Evolutionary conservation across 768 basidiomycete species (phyloP).

Genomic region (Neoboletus magnificus): DNA sequence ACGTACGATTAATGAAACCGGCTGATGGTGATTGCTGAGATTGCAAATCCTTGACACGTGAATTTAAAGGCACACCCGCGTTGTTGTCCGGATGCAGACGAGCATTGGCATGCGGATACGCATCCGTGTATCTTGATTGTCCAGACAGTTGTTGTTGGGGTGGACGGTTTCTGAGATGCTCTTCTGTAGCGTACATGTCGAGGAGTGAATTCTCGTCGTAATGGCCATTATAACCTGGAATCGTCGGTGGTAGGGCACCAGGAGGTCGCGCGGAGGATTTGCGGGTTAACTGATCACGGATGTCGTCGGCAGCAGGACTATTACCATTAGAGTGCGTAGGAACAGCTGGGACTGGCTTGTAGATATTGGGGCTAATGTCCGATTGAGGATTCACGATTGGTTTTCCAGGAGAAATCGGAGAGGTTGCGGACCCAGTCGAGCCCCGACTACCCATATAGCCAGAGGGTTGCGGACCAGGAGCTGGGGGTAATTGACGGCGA

Average conservation of each 20-base stretch:
- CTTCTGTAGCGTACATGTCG: conserved; percentile 25
- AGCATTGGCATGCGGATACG: conserved; percentile 6
- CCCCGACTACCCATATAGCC: conserved; percentile 13
- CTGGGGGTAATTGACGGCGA: conserved; percentile 29
- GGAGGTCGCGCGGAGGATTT: conserved; percentile 28
- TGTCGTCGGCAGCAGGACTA: conserved; percentile 12
- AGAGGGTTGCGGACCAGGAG: conserved; percentile 20
- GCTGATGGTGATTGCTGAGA: conserved; percentile 16
- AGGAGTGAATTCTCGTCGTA: conserved; percentile 24
- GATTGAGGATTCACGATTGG: conserved; percentile 10
- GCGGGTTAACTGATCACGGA: conserved; percentile 18
- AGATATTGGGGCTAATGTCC: conserved; percentile 21
- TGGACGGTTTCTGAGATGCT: conserved; percentile 12
- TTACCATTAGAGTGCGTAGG: conserved; percentile 16
- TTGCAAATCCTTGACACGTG: conserved; percentile 21
- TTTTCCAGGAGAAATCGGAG: conserved; percentile 18
- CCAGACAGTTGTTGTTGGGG: conserved; percentile 16
- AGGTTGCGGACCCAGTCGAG: conserved; percentile 22
- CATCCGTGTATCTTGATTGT: conserved; percentile 22
- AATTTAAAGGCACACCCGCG: conserved; percentile 3
- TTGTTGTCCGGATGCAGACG: conserved; percentile 16
- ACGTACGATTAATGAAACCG: conserved; percentile 26
- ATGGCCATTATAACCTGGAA: conserved; percentile 20
- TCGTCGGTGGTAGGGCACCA: conserved; percentile 27
- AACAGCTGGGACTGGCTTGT: conserved; percentile 32